These are phyloP conservation scores for Fusarium verrucosum DNA, from an alignment of 2,329 filamentous ascomycete species.

Conservation along the genomic window DNA sequence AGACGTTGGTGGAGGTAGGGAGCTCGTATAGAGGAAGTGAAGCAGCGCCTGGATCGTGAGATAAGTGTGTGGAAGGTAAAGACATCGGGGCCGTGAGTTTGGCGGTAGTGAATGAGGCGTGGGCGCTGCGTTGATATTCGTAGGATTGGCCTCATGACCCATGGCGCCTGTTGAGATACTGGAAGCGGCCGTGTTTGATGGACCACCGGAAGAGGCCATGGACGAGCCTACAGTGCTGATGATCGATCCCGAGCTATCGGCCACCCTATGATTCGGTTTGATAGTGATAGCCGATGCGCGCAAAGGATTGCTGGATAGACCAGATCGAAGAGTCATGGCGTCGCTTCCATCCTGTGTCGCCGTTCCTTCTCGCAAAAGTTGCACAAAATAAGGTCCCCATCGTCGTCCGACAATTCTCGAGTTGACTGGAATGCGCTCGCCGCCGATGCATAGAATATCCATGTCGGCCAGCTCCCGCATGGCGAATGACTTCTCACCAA, in stretches of 20 bases:
- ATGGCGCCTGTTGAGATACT: slow-evolving; percentile 52
- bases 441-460: slow-evolving; percentile 92
- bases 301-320: slow-evolving; percentile 64
- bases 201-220: slow-evolving; percentile 49
- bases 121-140: slow-evolving; percentile 62
- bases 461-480: slow-evolving; percentile 93
- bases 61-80: slow-evolving; percentile 93
- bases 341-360: slow-evolving; percentile 77
- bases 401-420: slow-evolving; percentile 86
- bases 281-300: slow-evolving; percentile 88
- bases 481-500: slow-evolving; percentile 81
- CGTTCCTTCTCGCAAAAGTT: slow-evolving; percentile 84
- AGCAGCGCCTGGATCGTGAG: slow-evolving; percentile 90
- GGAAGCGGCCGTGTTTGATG: slow-evolving; percentile 57
- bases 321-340: slow-evolving; percentile 76
- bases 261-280: slow-evolving; percentile 69
- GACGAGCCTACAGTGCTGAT: slow-evolving; percentile 57
- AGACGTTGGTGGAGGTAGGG: slow-evolving; percentile 78
- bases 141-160: slow-evolving; percentile 52
- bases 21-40: slow-evolving; percentile 93
- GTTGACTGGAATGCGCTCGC: slow-evolving; percentile 92
- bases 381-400: slow-evolving; percentile 97
- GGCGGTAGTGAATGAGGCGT: slow-evolving; percentile 67
- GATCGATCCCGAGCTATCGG: slow-evolving; percentile 60
- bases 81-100: slow-evolving; percentile 77